Conservation (phyloP, 225 moss, liverwort and hornwort species). For the Lunularia cruciata region DNA sequence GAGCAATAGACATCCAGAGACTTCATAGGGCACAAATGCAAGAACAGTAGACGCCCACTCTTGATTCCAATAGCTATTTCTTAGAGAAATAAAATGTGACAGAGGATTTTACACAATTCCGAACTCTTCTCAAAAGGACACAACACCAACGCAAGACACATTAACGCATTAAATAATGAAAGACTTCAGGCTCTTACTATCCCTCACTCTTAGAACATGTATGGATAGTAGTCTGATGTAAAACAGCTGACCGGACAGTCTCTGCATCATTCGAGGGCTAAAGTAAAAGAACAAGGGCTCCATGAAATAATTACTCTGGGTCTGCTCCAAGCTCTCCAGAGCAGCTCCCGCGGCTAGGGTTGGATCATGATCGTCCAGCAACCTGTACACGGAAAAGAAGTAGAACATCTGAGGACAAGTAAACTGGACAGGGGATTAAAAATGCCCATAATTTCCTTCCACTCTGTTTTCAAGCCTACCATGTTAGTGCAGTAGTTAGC, state of each 20-base stretch:
- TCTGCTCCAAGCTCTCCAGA: slow-evolving; percentile 23
- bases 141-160: background rate
- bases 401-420: background rate
- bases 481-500: background rate
- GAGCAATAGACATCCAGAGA: no score
- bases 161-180: no score
- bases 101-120: no score
- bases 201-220: background rate
- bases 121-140: background rate
- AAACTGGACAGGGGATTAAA: no score
- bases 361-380: slow-evolving; percentile 9
- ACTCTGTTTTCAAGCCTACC: no score
- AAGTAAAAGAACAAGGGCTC: slow-evolving; percentile 2
- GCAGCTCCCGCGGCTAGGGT: slow-evolving; percentile 11
- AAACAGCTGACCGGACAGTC: background rate
- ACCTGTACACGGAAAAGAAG: slow-evolving; percentile 24
- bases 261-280: background rate
- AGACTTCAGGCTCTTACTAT: no score
- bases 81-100: no score
- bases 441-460: background rate
- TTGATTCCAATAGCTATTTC: no score
- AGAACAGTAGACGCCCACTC: no score
- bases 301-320: slow-evolving; percentile 33
- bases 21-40: no score
- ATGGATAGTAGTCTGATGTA: background rate